Percentiles rank a stretch among this genome's conserved stretches.
Conservation (phyloP, 768 basidiomycete genomes). For the Hortiboletus flavorubellus region DNA sequence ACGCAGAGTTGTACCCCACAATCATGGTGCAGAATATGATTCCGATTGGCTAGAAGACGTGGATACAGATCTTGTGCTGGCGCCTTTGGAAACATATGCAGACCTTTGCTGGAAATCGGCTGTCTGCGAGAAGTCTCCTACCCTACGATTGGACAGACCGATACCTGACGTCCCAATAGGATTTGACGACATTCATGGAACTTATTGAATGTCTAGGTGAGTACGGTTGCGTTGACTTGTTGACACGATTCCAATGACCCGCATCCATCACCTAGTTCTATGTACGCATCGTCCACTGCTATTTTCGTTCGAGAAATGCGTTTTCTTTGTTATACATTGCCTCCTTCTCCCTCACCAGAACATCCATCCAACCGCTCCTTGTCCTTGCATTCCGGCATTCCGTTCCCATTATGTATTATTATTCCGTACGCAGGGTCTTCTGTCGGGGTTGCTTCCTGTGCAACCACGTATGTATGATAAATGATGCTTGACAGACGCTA, state of each 20-base stretch:
- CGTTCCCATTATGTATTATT: conserved; percentile 3
- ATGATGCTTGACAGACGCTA: background rate
- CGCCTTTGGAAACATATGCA: conserved; percentile 27
- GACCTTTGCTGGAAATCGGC: conserved; percentile 30
- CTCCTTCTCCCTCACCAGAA: background rate
- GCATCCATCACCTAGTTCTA: background rate
- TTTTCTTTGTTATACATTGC: background rate
- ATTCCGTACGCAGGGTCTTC: background rate
- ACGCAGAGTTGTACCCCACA: conserved; percentile 20
- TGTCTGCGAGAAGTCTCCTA: conserved; percentile 18
- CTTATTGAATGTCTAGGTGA: conserved; percentile 17
- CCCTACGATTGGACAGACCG: conserved; percentile 7
- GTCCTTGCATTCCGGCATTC: conserved; percentile 1
- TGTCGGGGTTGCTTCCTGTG: background rate
- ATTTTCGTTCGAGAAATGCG: conserved; percentile 11
- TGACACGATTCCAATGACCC: background rate
- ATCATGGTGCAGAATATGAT: conserved; percentile 13
- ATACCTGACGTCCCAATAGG: conserved; percentile 29
- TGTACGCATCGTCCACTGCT: background rate
- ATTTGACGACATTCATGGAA: conserved; percentile 22
- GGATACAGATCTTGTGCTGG: conserved; percentile 28
- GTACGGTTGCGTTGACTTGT: background rate
- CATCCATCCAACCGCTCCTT: background rate
- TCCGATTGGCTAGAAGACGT: conserved; percentile 27
- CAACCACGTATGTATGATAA: conserved; percentile 4